Conservation (phyloP, 1,284 basidiomycete genomes). For the Leucoagaricus sp. region DNA sequence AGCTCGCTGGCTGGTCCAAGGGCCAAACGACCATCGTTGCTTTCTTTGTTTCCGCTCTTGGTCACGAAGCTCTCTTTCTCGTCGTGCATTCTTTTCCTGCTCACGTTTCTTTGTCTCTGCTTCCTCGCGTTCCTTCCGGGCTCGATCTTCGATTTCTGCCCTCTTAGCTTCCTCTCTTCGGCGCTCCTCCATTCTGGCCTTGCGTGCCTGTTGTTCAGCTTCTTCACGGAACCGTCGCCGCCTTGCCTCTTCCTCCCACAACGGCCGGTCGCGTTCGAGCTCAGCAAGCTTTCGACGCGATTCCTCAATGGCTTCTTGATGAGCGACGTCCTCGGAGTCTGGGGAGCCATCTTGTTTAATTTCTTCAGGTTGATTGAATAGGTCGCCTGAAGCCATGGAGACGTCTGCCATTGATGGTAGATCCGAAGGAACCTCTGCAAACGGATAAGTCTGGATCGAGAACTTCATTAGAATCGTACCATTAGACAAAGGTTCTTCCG, state of each 20-base stretch:
- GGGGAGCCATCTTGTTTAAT: slow-evolving; percentile 1
- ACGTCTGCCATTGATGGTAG: not conserved
- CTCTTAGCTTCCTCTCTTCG: slow-evolving; percentile 35
- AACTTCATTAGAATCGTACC: slow-evolving; percentile 17
- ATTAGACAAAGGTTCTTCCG: slow-evolving; percentile 17
- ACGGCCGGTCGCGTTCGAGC: slow-evolving; percentile 61
- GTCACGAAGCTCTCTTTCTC: slow-evolving; percentile 26
- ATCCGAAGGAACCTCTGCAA: not conserved
- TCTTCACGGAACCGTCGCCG: slow-evolving; percentile 46
- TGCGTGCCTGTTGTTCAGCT: slow-evolving; percentile 43
- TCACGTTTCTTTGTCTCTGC: slow-evolving; percentile 17
- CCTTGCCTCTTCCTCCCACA: slow-evolving; percentile 58
- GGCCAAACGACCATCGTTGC: slow-evolving; percentile 54
- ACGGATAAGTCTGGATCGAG: not conserved
- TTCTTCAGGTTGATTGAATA: not conserved
- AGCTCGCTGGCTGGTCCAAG: slow-evolving; percentile 61
- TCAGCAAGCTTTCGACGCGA: slow-evolving; percentile 69
- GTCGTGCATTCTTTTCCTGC: slow-evolving; percentile 17
- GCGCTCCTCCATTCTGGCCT: slow-evolving; percentile 36
- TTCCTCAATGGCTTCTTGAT: slow-evolving; percentile 54
- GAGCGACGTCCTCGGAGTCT: slow-evolving; percentile 36
- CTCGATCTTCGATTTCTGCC: slow-evolving; percentile 24
- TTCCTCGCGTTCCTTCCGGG: slow-evolving; percentile 11
- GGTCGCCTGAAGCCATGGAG: not conserved
- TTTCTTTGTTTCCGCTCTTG: slow-evolving; percentile 41